phyloP scores from a whole-genome alignment of 148 eudicot species.

The Beta vulgaris region DNA sequence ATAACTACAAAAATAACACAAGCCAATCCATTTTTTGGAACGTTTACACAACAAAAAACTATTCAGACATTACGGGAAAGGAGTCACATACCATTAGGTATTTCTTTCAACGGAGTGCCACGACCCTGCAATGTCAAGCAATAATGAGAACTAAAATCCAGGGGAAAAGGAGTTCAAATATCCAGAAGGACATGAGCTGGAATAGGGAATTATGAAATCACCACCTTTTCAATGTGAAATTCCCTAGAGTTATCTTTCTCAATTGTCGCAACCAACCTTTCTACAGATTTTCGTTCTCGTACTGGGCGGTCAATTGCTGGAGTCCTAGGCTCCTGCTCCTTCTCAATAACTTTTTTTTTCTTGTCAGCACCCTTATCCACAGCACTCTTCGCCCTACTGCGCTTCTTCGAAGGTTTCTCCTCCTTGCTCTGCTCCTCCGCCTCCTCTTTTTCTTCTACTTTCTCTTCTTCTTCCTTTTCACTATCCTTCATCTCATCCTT shows the following conservation, averaged over 20 bases:
- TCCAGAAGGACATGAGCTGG: neutral
- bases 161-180: neutral
- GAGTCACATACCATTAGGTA: conserved; percentile 70
- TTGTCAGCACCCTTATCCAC: conserved; percentile 22
- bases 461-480: conserved; percentile 29
- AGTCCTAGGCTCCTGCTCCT: conserved; percentile 60
- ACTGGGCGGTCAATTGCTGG: conserved; percentile 78
- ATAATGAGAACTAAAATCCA: conserved; percentile 12
- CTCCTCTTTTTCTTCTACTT: conserved; percentile 28
- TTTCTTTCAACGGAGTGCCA: conserved; percentile 83
- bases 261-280: conserved; percentile 80
- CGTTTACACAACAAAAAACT: too few species aligned
- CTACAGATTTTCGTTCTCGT: conserved; percentile 90
- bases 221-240: conserved; percentile 52
- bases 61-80: neutral
- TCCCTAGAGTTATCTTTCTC: conserved; percentile 68
- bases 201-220: neutral
- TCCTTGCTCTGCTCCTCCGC: conserved; percentile 22
- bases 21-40: too few species aligned
- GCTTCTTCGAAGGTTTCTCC: conserved; percentile 27
- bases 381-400: conserved; percentile 30
- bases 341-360: conserved; percentile 35
- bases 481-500: conserved; percentile 31
- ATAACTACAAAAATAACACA: too few species aligned
- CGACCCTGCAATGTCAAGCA: conserved; percentile 67